These are phyloP conservation scores for Cerioporus squamosus DNA, from an alignment of 1,284 basidiomycete species.

Conservation along the genomic window DNA sequence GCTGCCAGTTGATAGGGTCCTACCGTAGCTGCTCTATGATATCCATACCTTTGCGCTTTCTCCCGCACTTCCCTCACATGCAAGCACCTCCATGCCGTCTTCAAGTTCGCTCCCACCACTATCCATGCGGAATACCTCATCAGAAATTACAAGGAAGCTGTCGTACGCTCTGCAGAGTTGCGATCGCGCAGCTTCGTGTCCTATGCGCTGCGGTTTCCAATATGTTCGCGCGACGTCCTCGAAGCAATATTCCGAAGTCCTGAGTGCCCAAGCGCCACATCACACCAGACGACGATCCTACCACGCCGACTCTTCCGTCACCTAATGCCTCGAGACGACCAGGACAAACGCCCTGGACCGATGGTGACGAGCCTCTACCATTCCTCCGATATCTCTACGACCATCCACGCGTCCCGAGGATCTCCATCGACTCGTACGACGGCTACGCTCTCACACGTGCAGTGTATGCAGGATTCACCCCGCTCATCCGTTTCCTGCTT, in stretches of 20 bases:
- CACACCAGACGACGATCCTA: slow-evolving; percentile 43
- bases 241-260: slow-evolving; percentile 47
- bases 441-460: slow-evolving; percentile 83
- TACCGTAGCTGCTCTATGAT: slow-evolving; percentile 68
- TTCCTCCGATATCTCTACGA: slow-evolving; percentile 61
- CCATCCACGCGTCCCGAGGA: slow-evolving; percentile 43
- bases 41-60: slow-evolving; percentile 72
- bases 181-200: slow-evolving; percentile 42
- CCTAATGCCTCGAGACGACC: slow-evolving; percentile 42
- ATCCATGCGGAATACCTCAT: slow-evolving; percentile 67
- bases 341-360: slow-evolving; percentile 30
- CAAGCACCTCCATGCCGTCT: slow-evolving; percentile 53
- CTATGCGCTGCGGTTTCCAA: slow-evolving; percentile 62
- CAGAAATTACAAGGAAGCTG: slow-evolving; percentile 32
- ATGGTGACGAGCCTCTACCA: slow-evolving; percentile 59
- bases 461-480: slow-evolving; percentile 64
- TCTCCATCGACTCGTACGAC: slow-evolving; percentile 62
- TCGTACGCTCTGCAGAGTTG: slow-evolving; percentile 8
- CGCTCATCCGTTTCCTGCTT: slow-evolving; percentile 73
- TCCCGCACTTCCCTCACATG: slow-evolving; percentile 56
- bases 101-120: slow-evolving; percentile 52
- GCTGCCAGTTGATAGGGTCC: not conserved
- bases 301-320: slow-evolving; percentile 66
- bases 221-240: slow-evolving; percentile 65
- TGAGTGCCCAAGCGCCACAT: not conserved